Evolutionary conservation across 352 stramenopile genomes (phyloP).

Genomic region (Thalassiosira oceanica): DNA sequence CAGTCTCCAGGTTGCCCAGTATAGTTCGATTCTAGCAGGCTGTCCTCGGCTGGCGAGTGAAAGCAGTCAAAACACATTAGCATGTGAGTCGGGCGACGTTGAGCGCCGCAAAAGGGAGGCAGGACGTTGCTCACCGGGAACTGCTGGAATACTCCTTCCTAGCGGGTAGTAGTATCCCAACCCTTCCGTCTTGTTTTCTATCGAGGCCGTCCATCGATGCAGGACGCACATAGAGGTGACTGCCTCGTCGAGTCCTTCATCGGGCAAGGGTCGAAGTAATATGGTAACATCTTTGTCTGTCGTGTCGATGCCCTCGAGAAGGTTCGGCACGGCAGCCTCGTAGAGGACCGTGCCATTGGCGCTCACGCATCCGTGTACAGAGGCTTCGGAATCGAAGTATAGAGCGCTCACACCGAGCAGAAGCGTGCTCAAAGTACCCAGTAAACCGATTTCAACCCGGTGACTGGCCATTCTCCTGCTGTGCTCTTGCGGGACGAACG

Average conservation of each 20-base stretch:
- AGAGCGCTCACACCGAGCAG: neutral
- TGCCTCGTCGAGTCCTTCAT: neutral
- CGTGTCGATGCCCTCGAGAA: neutral
- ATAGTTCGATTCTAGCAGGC: neutral
- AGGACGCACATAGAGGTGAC: slow-evolving; percentile 8
- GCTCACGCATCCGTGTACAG: neutral
- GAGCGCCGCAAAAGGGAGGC: no score
- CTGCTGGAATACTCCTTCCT: neutral
- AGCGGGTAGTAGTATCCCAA: slow-evolving; percentile 10
- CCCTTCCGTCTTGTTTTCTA: neutral
- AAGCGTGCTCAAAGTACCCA: no score
- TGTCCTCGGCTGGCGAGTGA: no score
- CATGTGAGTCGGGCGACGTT: no score
- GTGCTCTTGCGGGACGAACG: no score
- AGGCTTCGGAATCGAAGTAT: slow-evolving; percentile 9
- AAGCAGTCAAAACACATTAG: no score
- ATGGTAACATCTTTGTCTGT: slow-evolving; percentile 1
- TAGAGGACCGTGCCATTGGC: neutral
- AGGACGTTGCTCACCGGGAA: slow-evolving; percentile 12
- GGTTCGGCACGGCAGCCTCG: neutral
- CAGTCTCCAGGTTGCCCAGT: slow-evolving; percentile 1
- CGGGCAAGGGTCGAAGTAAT: slow-evolving; percentile 1
- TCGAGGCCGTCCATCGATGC: neutral
- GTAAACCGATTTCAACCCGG: no score
- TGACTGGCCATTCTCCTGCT: no score